Base-by-base conservation (phyloP, 2,329 filamentous ascomycete genomes). In the Curvularia sp. region DNA sequence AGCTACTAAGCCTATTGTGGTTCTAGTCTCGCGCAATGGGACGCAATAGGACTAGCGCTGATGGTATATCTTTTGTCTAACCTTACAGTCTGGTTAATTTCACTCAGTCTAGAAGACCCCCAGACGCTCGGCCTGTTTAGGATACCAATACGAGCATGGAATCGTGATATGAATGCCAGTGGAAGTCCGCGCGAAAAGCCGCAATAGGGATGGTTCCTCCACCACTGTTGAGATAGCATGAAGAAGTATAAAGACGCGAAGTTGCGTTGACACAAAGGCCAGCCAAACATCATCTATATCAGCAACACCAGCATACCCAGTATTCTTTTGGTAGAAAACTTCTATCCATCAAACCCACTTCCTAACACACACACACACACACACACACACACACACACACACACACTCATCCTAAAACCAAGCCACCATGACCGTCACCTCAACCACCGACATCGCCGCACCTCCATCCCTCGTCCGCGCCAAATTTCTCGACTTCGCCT, bases 1-100 rank as follows among this genome's bases (percentile, higher is more conserved):
- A 36, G 7, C 15, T 34, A 54, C 70, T 70, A 69, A 57, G 47
- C 69, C 65, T 39, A 41, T 68, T 71, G 62, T 60, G 63, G 69
- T 60, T 6, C 15, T 71, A 59, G 64, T 61, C 70, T 57, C 54
- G 62, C 71, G 69, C 47, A 49, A 27, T 49, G 47, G 28, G 47
- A 38, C 47, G 47, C 47, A 49, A 38, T 38, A 49, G 34, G 47
- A 10, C 8, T 49, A 49, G 47, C 32, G 18, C 18, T 7, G 34
- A 39, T 18, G 18, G 7, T 5, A 30, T 34, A n/a, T 27, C 41
- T 52, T 21, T 27, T 28, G 21, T 23, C 23, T 19, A 23, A 13
- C 45, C 18, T 23, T 21, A 48, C 27, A 21, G 13, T 34, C 18
- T 28, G 15, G 23, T 13, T n/a, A 19, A 10, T 28, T 32, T n/a